Evolutionary conservation across 139 green algal species (phyloP).

Genomic region (Micractinium conductrix): DNA sequence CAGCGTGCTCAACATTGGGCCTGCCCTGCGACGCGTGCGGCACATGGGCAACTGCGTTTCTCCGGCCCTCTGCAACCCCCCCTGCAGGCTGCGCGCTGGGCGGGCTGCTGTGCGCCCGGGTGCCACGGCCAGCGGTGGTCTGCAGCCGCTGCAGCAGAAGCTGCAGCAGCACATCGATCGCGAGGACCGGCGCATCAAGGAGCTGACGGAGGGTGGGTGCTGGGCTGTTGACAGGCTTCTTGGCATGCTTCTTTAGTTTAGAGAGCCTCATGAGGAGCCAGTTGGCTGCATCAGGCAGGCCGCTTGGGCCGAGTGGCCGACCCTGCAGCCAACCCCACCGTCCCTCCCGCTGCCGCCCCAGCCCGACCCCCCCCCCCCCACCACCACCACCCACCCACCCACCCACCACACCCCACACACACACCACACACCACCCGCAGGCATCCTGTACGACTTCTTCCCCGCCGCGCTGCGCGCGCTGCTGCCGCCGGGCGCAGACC

Average conservation of each 20-base stretch:
- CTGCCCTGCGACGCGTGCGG: not conserved
- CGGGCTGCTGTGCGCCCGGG: not conserved
- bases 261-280: too few species aligned
- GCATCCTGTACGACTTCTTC: constrained; percentile 46
- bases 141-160: constrained; percentile 42
- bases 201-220: constrained; percentile 35
- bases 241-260: too few species aligned
- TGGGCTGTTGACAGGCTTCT: not conserved
- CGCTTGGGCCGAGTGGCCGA: not conserved
- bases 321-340: not conserved
- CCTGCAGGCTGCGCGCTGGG: not conserved
- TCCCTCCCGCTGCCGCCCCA: not conserved
- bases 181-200: constrained; percentile 43
- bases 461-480: constrained; percentile 16
- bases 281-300: too few species aligned
- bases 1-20: not conserved
- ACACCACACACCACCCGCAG: not conserved
- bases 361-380: not conserved
- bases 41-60: not conserved
- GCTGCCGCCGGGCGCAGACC: constrained; percentile 16
- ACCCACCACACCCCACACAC: not conserved
- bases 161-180: constrained; percentile 48
- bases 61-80: too few species aligned
- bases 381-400: not conserved
- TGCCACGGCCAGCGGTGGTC: not conserved